These are phyloP conservation scores for Vicia sativa DNA, from an alignment of 306 rosid species.

Conservation along the genomic window DNA sequence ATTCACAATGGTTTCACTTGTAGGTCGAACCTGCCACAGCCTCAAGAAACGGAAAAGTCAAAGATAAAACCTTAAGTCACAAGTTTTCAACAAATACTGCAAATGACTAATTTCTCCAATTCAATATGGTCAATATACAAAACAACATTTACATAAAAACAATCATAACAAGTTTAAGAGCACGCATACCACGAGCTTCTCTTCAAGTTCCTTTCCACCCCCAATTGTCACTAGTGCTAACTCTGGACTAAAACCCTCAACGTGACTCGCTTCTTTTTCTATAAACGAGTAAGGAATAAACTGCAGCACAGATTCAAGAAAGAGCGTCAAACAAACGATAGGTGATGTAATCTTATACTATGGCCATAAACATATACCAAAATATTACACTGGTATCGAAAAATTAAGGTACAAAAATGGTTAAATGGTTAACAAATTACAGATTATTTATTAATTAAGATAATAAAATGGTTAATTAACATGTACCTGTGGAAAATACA, in stretches of 20 bases:
- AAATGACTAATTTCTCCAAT: constrained; percentile 23
- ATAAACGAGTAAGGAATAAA: constrained; percentile 64
- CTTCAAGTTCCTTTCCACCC: constrained; percentile 99
- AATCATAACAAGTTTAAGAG: constrained; percentile 11
- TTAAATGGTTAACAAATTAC: too few relatives aligned
- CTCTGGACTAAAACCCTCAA: constrained; percentile 97
- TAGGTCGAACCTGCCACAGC: constrained; percentile 95
- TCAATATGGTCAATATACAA: constrained; percentile 12
- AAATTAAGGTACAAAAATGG: not conserved
- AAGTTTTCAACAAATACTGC: constrained; percentile 33
- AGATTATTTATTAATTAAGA: too few relatives aligned
- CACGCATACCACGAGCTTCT: constrained; percentile 83
- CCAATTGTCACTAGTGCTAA: constrained; percentile 90
- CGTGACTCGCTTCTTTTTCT: constrained; percentile 98
- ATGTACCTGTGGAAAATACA: constrained; percentile 94
- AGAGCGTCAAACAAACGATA: constrained; percentile 24
- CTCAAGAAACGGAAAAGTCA: constrained; percentile 88
- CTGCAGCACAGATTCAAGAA: constrained; percentile 49
- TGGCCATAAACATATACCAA: not conserved
- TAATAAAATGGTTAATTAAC: not conserved
- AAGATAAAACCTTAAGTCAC: constrained; percentile 73
- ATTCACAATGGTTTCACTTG: constrained; percentile 94
- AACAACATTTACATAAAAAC: not conserved
- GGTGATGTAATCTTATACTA: not conserved
- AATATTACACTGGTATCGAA: not conserved